Conservation (phyloP, 2,329 filamentous ascomycete species). For the Xylariales sp. region DNA sequence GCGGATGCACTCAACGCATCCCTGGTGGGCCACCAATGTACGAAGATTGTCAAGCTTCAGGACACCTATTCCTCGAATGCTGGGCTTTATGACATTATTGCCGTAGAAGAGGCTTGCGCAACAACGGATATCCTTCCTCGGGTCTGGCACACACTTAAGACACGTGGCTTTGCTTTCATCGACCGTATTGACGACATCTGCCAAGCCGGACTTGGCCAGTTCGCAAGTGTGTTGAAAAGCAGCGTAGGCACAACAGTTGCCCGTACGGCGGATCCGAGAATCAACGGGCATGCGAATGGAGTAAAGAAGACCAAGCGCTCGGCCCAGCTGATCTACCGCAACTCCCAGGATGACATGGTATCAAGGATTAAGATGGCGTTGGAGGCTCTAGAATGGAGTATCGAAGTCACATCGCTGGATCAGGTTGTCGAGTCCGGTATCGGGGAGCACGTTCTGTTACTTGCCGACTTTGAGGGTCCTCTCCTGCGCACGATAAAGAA, state of each 20-base stretch:
- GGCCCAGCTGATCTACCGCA: constrained; percentile 10
- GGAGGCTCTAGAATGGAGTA: constrained; percentile 11
- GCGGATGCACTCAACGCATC: constrained; percentile 12
- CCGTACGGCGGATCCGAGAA: neutral
- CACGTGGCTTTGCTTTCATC: constrained; percentile 4
- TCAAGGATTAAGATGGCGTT: constrained; percentile 8
- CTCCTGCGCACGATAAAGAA: constrained; percentile 21
- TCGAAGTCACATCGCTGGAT: constrained; percentile 6
- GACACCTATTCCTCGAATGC: constrained; percentile 11
- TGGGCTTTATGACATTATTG: constrained; percentile 10
- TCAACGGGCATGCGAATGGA: neutral
- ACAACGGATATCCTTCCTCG: constrained; percentile 7
- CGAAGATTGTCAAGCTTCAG: constrained; percentile 15
- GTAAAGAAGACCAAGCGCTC: neutral
- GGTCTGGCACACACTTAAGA: constrained; percentile 9
- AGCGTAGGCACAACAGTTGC: constrained; percentile 7
- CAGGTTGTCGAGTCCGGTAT: constrained; percentile 10
- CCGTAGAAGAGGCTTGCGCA: neutral
- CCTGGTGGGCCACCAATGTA: constrained; percentile 12
- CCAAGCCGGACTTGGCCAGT: constrained; percentile 8
- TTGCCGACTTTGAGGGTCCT: constrained; percentile 24
- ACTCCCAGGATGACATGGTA: constrained; percentile 7
- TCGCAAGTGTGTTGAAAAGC: constrained; percentile 4
- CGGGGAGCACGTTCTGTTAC: constrained; percentile 21
- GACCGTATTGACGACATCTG: constrained; percentile 4